Conservation (phyloP, 1,284 basidiomycete species). For the Sparassis latifolia region DNA sequence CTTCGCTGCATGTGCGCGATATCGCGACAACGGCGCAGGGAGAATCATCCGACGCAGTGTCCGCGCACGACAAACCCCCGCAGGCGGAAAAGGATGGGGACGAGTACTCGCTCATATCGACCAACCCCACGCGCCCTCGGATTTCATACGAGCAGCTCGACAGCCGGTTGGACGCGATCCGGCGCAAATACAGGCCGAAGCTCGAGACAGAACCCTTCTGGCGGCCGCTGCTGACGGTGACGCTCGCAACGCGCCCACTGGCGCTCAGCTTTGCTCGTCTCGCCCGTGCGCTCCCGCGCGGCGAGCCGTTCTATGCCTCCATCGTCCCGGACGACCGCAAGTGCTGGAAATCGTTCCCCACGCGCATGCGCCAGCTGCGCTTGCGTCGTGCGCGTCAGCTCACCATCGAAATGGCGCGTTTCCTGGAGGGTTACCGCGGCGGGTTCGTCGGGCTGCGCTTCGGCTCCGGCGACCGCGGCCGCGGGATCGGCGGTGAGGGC, state of each 20-base stretch:
- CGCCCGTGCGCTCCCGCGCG: slow-evolving; percentile 25
- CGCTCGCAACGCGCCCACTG: slow-evolving; percentile 37
- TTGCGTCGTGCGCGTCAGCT: slow-evolving; percentile 30
- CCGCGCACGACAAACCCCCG: not conserved
- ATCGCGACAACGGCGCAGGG: not conserved
- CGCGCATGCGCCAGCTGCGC: slow-evolving; percentile 31
- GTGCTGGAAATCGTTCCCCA: slow-evolving; percentile 24
- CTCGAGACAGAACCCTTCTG: slow-evolving; percentile 30
- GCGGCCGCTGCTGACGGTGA: slow-evolving; percentile 35
- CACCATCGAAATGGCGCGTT: slow-evolving; percentile 17
- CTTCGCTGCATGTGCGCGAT: not conserved
- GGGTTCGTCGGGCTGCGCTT: slow-evolving; percentile 32
- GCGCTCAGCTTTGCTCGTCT: slow-evolving; percentile 32
- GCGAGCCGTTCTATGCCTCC: slow-evolving; percentile 31
- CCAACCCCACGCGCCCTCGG: not conserved
- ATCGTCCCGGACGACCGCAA: slow-evolving; percentile 30
- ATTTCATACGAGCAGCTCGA: not conserved
- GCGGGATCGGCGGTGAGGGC: slow-evolving; percentile 30
- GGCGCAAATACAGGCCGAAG: slow-evolving; percentile 23
- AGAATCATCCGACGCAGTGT: not conserved
- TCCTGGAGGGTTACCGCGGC: slow-evolving; percentile 28
- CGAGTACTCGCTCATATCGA: not conserved
- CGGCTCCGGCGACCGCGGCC: slow-evolving; percentile 20
- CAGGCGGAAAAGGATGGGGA: slow-evolving; percentile 1
- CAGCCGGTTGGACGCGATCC: not conserved